Conservation (phyloP, 495 filamentous ascomycete species). For the Staphylotrichum longicolle region DNA sequence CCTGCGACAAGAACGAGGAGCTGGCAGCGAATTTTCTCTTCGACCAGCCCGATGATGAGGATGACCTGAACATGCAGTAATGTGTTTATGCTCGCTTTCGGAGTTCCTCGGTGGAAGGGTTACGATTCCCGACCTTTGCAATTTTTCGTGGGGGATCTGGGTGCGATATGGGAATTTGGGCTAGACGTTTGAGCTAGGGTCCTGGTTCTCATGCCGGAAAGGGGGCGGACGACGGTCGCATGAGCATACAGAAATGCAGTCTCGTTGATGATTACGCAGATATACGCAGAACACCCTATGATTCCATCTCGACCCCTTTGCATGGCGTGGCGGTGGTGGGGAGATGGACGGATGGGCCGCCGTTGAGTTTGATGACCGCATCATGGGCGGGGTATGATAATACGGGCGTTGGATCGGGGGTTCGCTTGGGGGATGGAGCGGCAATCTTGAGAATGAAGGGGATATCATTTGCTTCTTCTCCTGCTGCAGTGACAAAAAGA, state of each 20-base stretch:
- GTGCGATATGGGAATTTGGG: slow-evolving; percentile 11
- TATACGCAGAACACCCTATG: not conserved
- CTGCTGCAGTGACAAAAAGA: too few relatives aligned
- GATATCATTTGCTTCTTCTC: too few relatives aligned
- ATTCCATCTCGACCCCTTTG: not conserved
- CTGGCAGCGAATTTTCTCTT: slow-evolving; percentile 97
- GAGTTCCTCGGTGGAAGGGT: not conserved
- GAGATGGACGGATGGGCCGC: not conserved
- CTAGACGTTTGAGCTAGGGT: slow-evolving; percentile 10
- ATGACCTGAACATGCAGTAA: slow-evolving; percentile 42
- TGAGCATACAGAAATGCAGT: not conserved
- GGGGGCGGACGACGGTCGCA: not conserved
- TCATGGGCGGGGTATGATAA: not conserved
- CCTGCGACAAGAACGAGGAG: slow-evolving; percentile 99
- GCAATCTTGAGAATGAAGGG: not conserved
- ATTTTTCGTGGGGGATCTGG: slow-evolving; percentile 8
- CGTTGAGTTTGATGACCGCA: not conserved
- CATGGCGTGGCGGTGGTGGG: not conserved
- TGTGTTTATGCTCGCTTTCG: slow-evolving; percentile 1
- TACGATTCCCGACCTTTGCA: not conserved
- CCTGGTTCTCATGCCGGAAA: slow-evolving; percentile 2
- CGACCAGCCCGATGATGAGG: slow-evolving; percentile 89
- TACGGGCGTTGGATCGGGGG: not conserved
- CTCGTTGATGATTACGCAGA: slow-evolving; percentile 1
- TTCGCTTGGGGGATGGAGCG: not conserved